Conservation (phyloP, 1,284 basidiomycete species). For the Polyporus tsugae region DNA sequence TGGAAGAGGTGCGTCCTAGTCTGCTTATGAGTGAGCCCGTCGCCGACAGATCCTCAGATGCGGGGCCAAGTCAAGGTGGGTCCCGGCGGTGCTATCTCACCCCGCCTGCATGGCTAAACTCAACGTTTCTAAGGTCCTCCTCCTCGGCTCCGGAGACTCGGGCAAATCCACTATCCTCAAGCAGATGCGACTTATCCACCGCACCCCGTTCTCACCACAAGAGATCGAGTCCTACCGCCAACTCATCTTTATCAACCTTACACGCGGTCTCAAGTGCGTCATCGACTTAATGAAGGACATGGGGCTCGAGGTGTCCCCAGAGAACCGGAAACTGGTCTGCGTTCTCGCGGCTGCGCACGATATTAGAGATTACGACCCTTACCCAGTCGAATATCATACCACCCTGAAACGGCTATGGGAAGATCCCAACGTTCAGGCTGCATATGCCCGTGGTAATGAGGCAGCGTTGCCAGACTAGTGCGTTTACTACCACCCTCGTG, state of each 20-base stretch:
- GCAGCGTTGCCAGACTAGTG: conserved; percentile 91
- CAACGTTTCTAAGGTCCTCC: conserved; percentile 62
- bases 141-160: conserved; percentile 93
- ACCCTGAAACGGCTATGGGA: conserved; percentile 81
- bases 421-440: conserved; percentile 79
- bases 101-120: conserved; percentile 10
- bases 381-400: conserved; percentile 70
- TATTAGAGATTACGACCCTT: conserved; percentile 82
- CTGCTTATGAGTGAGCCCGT: conserved; percentile 10
- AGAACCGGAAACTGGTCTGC: conserved; percentile 62
- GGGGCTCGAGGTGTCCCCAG: conserved; percentile 73
- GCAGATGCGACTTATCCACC: conserved; percentile 92
- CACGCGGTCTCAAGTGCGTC: conserved; percentile 82
- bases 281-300: conserved; percentile 92
- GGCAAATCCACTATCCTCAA: conserved; percentile 94
- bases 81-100: conserved; percentile 13
- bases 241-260: conserved; percentile 92
- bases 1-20: conserved; percentile 59
- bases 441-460: conserved; percentile 82
- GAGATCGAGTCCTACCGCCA: conserved; percentile 87
- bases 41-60: conserved; percentile 45
- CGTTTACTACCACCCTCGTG: conserved; percentile 36
- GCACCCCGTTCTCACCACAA: conserved; percentile 75
- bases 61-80: conserved; percentile 82
- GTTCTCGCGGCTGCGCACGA: conserved; percentile 75